A percentile compares a stretch with the other conserved stretches of the same genome.
Evolutionary conservation across 306 rosid species (phyloP).

Genomic region (Leucaena leucocephala): DNA sequence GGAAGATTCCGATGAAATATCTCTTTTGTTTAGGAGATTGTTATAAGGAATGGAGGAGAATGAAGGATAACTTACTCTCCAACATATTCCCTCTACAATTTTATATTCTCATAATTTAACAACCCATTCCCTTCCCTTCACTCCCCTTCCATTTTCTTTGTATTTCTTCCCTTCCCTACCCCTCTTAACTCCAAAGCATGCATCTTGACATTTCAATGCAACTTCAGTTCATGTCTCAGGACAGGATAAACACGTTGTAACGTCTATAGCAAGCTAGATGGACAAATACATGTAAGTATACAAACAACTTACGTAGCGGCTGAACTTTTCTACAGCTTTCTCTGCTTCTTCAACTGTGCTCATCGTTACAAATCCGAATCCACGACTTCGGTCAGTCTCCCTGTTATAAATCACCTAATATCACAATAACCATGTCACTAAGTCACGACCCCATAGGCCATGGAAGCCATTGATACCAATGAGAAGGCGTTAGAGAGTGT

Average conservation of each 20-base stretch:
- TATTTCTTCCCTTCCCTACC: not conserved
- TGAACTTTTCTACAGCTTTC: constrained; percentile 70
- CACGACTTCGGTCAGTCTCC: constrained; percentile 82
- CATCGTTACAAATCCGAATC: constrained; percentile 69
- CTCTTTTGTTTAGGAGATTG: no score
- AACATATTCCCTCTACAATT: no score
- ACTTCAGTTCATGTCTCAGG: not conserved
- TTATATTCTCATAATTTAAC: no score
- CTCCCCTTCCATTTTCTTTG: not conserved
- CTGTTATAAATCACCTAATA: constrained; percentile 84
- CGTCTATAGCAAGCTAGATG: not conserved
- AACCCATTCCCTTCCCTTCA: not conserved
- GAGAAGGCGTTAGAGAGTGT: not conserved
- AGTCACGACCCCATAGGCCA: constrained; percentile 1
- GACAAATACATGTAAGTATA: not conserved
- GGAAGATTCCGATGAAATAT: no score
- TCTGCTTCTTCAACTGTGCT: constrained; percentile 86
- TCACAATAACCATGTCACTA: constrained; percentile 17
- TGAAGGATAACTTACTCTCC: no score
- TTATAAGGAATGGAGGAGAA: no score
- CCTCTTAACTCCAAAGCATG: not conserved
- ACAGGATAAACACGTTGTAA: not conserved
- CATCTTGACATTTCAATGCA: not conserved
- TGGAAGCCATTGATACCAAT: not conserved
- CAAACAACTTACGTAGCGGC: constrained; percentile 67